Conservation (phyloP, 2,329 filamentous ascomycete species). For the Aspergillus uvarum region DNA sequence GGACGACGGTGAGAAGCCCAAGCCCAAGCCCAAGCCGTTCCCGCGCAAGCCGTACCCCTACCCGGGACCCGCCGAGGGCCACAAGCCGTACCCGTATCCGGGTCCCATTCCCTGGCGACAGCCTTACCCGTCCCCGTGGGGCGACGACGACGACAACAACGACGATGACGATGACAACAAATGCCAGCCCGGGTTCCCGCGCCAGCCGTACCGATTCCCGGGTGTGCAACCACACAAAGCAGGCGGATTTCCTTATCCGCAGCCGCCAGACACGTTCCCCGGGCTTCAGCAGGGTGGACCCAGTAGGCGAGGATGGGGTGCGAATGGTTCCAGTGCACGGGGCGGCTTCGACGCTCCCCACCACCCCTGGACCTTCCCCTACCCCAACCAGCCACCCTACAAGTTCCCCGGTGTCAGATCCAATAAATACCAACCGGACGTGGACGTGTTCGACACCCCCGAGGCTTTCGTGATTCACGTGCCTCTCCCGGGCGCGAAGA, state of each 20-base stretch:
- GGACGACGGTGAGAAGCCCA: too few species aligned
- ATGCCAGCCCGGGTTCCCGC: not conserved
- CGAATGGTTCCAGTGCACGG: not conserved
- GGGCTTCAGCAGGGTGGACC: not conserved
- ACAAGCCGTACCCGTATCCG: too few species aligned
- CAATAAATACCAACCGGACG: conserved; percentile 1
- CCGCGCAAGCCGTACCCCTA: too few species aligned
- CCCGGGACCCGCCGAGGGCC: too few species aligned
- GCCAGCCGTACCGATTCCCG: too few species aligned
- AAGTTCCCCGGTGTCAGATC: not conserved
- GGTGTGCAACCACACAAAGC: too few species aligned
- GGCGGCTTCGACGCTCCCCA: too few species aligned
- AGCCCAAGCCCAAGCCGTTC: too few species aligned
- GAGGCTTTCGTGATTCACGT: conserved; percentile 1
- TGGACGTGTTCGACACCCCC: conserved; percentile 4
- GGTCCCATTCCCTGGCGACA: not conserved
- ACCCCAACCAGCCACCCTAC: not conserved
- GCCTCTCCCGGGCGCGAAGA: conserved; percentile 4
- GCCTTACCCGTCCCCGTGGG: not conserved
- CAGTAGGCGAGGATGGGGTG: too few species aligned
- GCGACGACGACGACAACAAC: not conserved
- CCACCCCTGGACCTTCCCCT: too few species aligned
- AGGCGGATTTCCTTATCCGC: too few species aligned
- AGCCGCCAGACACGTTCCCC: too few species aligned
- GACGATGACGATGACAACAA: not conserved